phyloP scores from a whole-genome alignment of 2,329 filamentous ascomycete genomes.

The Sclerotinia minor region DNA sequence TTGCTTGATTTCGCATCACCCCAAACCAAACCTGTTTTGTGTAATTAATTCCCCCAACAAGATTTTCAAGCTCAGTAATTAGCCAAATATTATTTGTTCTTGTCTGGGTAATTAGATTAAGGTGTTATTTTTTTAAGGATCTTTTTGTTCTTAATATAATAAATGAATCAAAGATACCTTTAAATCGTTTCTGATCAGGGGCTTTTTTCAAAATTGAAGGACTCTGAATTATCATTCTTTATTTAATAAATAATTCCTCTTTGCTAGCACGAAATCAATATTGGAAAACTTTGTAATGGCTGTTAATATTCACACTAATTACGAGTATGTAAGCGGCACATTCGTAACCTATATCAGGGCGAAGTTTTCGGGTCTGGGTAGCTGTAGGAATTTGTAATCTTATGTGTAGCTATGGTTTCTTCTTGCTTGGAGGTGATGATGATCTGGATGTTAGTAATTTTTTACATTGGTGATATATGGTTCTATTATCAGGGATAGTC shows the following conservation, averaged over 20 bases:
- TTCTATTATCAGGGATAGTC: background rate
- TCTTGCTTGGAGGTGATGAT: too few relatives aligned
- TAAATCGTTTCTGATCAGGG: too few relatives aligned
- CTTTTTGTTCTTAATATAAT: too few relatives aligned
- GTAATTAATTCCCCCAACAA: background rate
- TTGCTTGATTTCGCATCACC: background rate
- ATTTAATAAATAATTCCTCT: background rate
- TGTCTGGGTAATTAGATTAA: background rate
- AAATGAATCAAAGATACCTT: too few relatives aligned
- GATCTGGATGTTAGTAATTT: too few relatives aligned
- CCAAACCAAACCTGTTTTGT: background rate
- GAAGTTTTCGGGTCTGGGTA: background rate
- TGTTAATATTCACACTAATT: background rate
- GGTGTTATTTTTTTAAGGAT: background rate
- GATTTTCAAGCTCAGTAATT: background rate
- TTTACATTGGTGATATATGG: background rate
- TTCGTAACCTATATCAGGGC: background rate
- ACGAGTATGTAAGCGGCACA: background rate
- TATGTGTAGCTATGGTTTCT: background rate
- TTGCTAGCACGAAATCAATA: too few relatives aligned
- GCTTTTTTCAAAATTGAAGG: too few relatives aligned
- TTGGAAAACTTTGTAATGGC: background rate
- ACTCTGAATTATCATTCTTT: too few relatives aligned
- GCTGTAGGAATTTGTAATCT: background rate
- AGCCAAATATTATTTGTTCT: background rate